These are phyloP conservation scores for Suillus placidus DNA, from an alignment of 768 basidiomycete genomes.

Conservation along the genomic window DNA sequence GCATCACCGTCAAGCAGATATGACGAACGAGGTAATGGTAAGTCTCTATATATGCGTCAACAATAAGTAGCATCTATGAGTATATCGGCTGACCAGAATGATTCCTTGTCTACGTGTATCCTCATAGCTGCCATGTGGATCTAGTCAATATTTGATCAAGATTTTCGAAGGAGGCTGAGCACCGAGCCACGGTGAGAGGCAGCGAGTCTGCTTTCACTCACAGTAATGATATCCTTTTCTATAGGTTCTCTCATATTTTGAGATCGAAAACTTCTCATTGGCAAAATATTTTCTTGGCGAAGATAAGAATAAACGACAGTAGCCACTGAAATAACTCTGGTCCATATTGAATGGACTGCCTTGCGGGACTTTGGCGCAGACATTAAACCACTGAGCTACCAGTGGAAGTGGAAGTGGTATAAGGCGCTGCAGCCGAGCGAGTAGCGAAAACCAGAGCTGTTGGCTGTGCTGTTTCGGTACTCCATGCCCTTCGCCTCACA, in stretches of 20 bases:
- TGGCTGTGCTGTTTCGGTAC: not conserved
- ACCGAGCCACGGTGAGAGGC: not conserved
- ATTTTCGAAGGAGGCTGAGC: not conserved
- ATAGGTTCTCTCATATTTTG: not conserved
- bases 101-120: not conserved
- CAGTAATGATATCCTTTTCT: not conserved
- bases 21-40: no score
- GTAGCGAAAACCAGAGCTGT: not conserved
- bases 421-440: not conserved
- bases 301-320: not conserved
- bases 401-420: not conserved
- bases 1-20: not conserved
- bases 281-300: not conserved
- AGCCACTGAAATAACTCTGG: not conserved
- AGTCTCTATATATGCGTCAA: not conserved
- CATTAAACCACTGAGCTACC: not conserved
- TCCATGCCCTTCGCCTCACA: slow-evolving; percentile 16
- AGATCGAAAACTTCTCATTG: not conserved
- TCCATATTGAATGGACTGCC: not conserved
- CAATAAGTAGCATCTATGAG: not conserved
- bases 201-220: not conserved
- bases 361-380: not conserved
- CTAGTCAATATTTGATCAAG: not conserved
- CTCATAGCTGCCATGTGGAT: not conserved
- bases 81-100: not conserved